Evolutionary conservation across 495 filamentous ascomycete genomes (phyloP), one percentile per base, ranked within the genome.

Genomic region (Clavariopsis aquatica): DNA sequence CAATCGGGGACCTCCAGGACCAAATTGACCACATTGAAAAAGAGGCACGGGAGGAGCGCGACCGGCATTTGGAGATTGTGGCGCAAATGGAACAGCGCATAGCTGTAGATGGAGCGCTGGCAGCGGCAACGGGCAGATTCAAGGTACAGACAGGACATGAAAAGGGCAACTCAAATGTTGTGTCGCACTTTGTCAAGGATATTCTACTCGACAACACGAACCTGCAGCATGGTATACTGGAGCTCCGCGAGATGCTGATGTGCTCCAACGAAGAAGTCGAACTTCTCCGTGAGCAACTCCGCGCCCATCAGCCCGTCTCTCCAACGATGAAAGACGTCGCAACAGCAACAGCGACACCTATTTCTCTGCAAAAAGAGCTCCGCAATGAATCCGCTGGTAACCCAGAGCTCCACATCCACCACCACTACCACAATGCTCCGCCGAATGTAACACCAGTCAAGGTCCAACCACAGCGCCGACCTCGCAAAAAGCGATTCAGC

Each of bases 221-320:
- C 67, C 78, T 98, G 52, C 93, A 97, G 72, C 80, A 91, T 49
- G 91, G 90, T 13, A 93, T 96, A 52, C 84, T 91, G 58, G 93
- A 98, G 75, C 78, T 98, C 34, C 82, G 93, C 19, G 93, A 96
- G 73, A 87, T 97, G 89, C 81, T 98, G 26, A 83, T 90, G 64
- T 92, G 83, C 69, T 95, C 93, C n/a, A 95, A 97, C 72, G 87
- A 96, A 70, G 93, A 97, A 73, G 92, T 97, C 9, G 88, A 96
- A 72, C 84, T 81, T 55, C 78, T 98, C 45, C 83, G 92, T 27
- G 90, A 96, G 67, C 90, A 96, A 73, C 76, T 96, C n/a, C 66
- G 89, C 62, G 82, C 83, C 36, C 91, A 96, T 72, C 91, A 93
- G 65, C 90, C 90, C 9, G 26, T 75, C 2, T 73, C 85, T 10